phyloP scores from a whole-genome alignment of 495 filamentous ascomycete species.

The Filosporella fistucella region DNA sequence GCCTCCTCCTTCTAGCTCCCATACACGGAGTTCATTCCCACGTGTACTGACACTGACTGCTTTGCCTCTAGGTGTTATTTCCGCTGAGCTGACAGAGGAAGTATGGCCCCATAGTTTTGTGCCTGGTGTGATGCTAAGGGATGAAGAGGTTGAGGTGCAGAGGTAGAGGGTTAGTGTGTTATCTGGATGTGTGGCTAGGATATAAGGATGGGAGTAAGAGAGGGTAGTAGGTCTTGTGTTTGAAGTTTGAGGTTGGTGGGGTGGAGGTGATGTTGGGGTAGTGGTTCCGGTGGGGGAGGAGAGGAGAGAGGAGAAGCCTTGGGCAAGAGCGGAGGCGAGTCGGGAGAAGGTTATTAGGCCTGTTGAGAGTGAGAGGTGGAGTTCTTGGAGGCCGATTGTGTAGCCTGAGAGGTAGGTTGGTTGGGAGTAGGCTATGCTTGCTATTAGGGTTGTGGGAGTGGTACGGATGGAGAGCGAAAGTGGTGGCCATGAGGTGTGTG shows the following conservation, averaged over 20 bases:
- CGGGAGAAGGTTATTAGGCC: slow-evolving; percentile 53
- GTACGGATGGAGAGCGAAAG: slow-evolving; percentile 72
- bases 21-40: slow-evolving; percentile 86
- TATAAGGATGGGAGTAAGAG: slow-evolving; percentile 87
- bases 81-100: slow-evolving; percentile 79
- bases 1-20: slow-evolving; percentile 84
- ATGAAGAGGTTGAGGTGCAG: slow-evolving; percentile 56
- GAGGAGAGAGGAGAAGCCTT: slow-evolving; percentile 29
- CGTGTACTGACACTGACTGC: slow-evolving; percentile 80
- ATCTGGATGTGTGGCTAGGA: slow-evolving; percentile 82
- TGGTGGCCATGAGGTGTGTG: slow-evolving; percentile 74
- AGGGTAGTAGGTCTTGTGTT: slow-evolving; percentile 60
- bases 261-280: slow-evolving; percentile 3
- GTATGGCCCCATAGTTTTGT: slow-evolving; percentile 91
- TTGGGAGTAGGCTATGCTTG: slow-evolving; percentile 81
- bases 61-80: slow-evolving; percentile 83
- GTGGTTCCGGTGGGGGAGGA: slow-evolving; percentile 3
- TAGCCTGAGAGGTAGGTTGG: slow-evolving; percentile 67
- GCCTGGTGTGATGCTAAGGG: slow-evolving; percentile 67
- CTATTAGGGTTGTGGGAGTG: slow-evolving; percentile 54
- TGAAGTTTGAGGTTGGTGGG: slow-evolving; percentile 18
- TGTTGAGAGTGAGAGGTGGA: slow-evolving; percentile 43
- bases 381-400: slow-evolving; percentile 87
- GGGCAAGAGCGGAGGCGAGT: slow-evolving; percentile 41
- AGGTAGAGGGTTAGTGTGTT: slow-evolving; percentile 89